Base-by-base conservation (phyloP, 495 filamentous ascomycete genomes). In the Cryomyces minteri region DNA sequence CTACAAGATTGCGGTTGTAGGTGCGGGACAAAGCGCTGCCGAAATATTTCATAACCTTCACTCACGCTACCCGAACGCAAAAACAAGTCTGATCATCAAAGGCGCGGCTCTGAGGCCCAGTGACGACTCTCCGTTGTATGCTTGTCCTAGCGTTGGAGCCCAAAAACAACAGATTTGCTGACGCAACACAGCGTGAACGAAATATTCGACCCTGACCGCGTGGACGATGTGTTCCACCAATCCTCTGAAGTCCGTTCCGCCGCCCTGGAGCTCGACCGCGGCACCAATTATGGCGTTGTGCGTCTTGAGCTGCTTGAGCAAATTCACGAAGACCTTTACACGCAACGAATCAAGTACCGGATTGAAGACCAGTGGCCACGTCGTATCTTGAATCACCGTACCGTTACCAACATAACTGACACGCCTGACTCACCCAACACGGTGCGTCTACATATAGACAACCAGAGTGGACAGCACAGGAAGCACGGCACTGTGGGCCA, bases 271-370 rank as follows among this genome's bases (percentile, higher is more conserved):
- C 70, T 72, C 18, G 79, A 88, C 51, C 73, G 75, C 39, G 72
- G 70, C 31, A 98, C 88, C 31, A 98, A 98, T 65, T 98, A 98
- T 62, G 79, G 84, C 39, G 90, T 95, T 5, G 88, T 98, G 7
- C 76, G 87, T 4, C 69, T 88, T 2, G 79, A 84, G 52, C 70
- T 95, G 28, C 80, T 98, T 42, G 87, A 95, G 60, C 71, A 77
- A 31, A 72, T 95, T 32, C 95, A 93, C 60, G 72, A 83, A 60
- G 71, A 72, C 18, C 74, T 88, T 66, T 95, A 95, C 60, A 67
- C 82, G 31, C 87, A 98, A 58, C 71, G 80, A 25, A 67, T 94
- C 25, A 71, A 73, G 31, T 77, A 79, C 51, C 59, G 69, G 2
- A 73, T 84, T 44, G 76, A 85, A 60, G 66, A 65, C 30, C 65